Conservation (phyloP, 2,329 filamentous ascomycete genomes). For the Paramyrothecium roridum region DNA sequence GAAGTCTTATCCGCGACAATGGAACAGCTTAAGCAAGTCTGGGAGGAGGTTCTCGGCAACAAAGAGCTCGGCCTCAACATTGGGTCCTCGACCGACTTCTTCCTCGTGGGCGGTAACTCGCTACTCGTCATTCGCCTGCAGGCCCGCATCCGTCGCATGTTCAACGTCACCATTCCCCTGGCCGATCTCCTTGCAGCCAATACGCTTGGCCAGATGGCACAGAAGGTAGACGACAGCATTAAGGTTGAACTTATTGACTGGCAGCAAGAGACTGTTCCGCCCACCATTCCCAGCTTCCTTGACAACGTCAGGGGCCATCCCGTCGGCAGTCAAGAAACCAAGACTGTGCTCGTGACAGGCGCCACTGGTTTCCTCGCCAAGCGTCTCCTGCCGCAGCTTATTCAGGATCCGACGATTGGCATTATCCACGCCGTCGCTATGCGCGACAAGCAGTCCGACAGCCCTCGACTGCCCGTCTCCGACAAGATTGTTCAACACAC, state of each 20-base stretch:
- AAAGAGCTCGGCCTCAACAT: constrained; percentile 7
- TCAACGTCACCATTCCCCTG: constrained; percentile 26
- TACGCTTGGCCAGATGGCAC: constrained; percentile 36
- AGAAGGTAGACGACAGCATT: constrained; percentile 15
- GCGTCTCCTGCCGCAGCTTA: constrained; percentile 1
- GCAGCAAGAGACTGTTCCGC: constrained; percentile 15
- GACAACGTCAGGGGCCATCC: background rate
- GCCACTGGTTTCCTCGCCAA: constrained; percentile 7
- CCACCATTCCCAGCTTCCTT: constrained; percentile 1
- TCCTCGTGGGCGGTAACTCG: constrained; percentile 37
- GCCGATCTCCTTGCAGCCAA: constrained; percentile 31
- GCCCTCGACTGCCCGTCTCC: background rate
- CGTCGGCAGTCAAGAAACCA: background rate
- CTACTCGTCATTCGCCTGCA: constrained; percentile 35
- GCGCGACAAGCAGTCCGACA: constrained; percentile 8
- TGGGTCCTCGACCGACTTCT: constrained; percentile 31
- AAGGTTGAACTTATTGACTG: constrained; percentile 17
- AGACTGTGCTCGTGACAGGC: constrained; percentile 8
- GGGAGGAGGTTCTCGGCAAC: constrained; percentile 4
- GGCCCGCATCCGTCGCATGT: constrained; percentile 22
- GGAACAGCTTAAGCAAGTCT: constrained; percentile 7
- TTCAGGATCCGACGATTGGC: constrained; percentile 14
- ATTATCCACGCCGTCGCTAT: constrained; percentile 42
- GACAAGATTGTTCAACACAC: constrained; percentile 13
- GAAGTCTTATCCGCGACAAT: constrained; percentile 9